Evolutionary conservation across 441 rosid genomes (phyloP).

Genomic region (Gossypium davidsonii): DNA sequence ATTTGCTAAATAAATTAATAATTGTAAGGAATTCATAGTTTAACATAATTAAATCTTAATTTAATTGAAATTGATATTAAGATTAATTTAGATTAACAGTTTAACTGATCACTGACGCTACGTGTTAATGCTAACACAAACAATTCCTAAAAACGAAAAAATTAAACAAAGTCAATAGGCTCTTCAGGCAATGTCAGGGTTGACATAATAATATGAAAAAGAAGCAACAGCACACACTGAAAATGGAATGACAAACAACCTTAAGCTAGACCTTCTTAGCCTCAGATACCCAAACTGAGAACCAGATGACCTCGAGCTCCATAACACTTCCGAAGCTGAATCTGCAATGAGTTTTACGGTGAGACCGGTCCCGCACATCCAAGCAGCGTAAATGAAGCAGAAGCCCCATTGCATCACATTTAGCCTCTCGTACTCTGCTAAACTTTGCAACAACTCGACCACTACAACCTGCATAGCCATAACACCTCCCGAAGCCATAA

Average conservation of each 20-base stretch:
- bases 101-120: too few species aligned
- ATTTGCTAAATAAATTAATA: too few species aligned
- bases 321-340: neutral
- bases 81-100: too few species aligned
- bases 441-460: neutral
- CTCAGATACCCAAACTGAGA: neutral
- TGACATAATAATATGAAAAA: neutral
- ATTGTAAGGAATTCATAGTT: too few species aligned
- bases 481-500: neutral
- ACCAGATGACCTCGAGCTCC: neutral
- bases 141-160: too few species aligned
- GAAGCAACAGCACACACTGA: neutral
- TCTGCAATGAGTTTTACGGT: neutral
- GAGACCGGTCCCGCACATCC: neutral
- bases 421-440: neutral
- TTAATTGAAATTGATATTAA: too few species aligned
- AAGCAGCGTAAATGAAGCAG: neutral
- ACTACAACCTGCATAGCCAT: neutral
- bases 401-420: neutral
- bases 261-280: neutral
- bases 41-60: too few species aligned
- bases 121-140: too few species aligned
- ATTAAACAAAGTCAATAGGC: too few species aligned
- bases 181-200: neutral
- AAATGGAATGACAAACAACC: neutral